A percentile compares a stretch with the other conserved stretches of the same genome.
phyloP scores from a whole-genome alignment of 305 asterid genomes.

The Fraxinus platypoda region DNA sequence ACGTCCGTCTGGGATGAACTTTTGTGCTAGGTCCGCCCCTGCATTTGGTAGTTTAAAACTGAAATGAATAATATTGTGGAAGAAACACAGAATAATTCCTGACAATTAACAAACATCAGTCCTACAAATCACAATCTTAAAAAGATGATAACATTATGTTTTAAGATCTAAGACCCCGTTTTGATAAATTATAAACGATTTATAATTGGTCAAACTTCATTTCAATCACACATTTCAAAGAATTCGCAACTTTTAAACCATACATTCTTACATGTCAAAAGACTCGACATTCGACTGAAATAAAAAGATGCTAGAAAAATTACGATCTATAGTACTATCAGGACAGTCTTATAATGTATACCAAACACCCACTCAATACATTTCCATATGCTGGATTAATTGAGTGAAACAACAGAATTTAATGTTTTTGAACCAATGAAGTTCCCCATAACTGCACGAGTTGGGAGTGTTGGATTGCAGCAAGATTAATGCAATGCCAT shows the following conservation, averaged over 20 bases:
- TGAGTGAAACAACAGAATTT: background rate
- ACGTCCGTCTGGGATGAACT: too few relatives aligned
- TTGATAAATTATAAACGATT: too few relatives aligned
- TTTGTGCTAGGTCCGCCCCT: too few relatives aligned
- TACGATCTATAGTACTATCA: background rate
- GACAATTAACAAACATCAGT: background rate
- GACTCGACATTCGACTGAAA: background rate
- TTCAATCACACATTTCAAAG: background rate
- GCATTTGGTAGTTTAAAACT: background rate
- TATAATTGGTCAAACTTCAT: background rate
- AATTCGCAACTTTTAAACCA: background rate
- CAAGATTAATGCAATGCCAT: background rate
- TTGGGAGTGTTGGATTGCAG: background rate
- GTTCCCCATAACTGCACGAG: background rate
- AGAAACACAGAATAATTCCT: background rate
- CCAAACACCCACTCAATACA: background rate
- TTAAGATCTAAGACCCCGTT: background rate
- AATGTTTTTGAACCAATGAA: background rate
- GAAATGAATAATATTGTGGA: background rate
- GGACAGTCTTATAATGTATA: background rate
- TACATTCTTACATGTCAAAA: background rate
- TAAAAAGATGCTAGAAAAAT: background rate
- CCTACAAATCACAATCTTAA: background rate
- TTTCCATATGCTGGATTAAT: background rate
- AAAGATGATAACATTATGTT: background rate